Base-by-base conservation (phyloP, 169 alveolate genomes). In the Babesia gibsoni region DNA sequence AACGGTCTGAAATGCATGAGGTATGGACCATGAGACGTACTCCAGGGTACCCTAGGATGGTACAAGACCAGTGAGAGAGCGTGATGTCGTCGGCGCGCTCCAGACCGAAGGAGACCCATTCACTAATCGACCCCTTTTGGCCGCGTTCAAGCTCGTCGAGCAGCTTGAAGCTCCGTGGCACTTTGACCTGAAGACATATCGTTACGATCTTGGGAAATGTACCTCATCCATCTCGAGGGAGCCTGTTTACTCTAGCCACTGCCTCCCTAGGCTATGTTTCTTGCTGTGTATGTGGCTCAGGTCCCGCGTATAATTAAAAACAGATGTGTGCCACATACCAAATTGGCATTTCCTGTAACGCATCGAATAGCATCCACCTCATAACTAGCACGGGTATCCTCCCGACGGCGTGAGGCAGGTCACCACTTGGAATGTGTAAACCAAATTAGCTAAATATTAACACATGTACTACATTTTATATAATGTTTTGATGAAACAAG, bases 71-170 rank as follows among this genome's bases (percentile, higher is more conserved):
- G 48, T 89, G 89, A 39, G 97, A 91, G 29, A 96, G 91, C 4
- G 97, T 88, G 61, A 95, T 96, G 75, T 96, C 99, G 80, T 96
- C 98, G 22, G 95, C 95, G 57, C 84, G 77, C 63, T 93, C 97
- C 36, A 96, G 75, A 14, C 99, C 99, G 67, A 94, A 96, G 23
- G 99, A 92, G 9, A 94, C 98, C 39, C 98, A 97, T 66, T 94
- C 98, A 49, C 97, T 94, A 29, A 94, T 95, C 52, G 91, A 91
- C 23, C 98, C 99, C 84, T 97, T 95, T 84, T 96, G 99, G 36
- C 99, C 99, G 48, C 94, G 92, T 79, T 97, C 99, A 59, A 96
- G 83, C 82, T 97, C 99, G 58, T 96, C 99, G 25, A 96, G 90
- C 16, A 97, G 90, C 85, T 98, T 94, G 84, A 97, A 97, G 73